phyloP scores from a whole-genome alignment of 2,329 filamentous ascomycete genomes.

The Pseudogymnoascus sp. region DNA sequence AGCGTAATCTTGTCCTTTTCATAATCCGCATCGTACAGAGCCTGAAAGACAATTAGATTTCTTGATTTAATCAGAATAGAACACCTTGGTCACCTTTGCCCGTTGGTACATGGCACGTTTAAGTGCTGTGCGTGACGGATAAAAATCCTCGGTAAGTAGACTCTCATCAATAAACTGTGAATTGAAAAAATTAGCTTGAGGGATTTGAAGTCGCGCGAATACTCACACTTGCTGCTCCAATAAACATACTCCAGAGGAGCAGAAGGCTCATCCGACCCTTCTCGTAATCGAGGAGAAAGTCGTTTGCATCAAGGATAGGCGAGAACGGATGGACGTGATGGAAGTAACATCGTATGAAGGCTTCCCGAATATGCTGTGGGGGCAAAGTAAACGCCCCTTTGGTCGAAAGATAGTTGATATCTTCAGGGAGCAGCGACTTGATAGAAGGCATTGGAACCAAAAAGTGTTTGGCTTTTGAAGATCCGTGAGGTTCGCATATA shows the following conservation, averaged over 20 bases:
- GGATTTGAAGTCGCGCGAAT: not conserved
- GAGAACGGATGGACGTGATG: conserved; percentile 31
- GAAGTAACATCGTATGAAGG: conserved; percentile 30
- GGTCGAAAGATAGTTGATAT: conserved; percentile 23
- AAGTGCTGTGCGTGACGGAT: conserved; percentile 27
- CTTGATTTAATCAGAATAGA: not conserved
- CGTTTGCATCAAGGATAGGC: conserved; percentile 28
- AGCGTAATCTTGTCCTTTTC: conserved; percentile 33
- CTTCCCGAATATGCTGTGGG: conserved; percentile 23
- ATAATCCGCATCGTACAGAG: conserved; percentile 27
- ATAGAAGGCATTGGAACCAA: not conserved
- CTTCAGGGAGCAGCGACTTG: conserved; percentile 13
- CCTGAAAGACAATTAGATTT: conserved; percentile 10
- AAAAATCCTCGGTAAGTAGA: conserved; percentile 14
- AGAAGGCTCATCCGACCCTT: conserved; percentile 28
- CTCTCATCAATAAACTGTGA: conserved; percentile 12
- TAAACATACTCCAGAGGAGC: conserved; percentile 31
- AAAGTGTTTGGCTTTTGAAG: not conserved
- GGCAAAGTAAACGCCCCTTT: conserved; percentile 31
- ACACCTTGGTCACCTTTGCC: conserved; percentile 25
- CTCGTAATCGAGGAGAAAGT: conserved; percentile 25
- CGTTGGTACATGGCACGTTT: conserved; percentile 31
- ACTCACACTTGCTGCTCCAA: conserved; percentile 27
- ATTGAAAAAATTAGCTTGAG: not conserved
- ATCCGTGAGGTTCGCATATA: not conserved